These are phyloP conservation scores for Arthrobotrys musiformis DNA, from an alignment of 2,329 filamentous ascomycete genomes.

Conservation along the genomic window DNA sequence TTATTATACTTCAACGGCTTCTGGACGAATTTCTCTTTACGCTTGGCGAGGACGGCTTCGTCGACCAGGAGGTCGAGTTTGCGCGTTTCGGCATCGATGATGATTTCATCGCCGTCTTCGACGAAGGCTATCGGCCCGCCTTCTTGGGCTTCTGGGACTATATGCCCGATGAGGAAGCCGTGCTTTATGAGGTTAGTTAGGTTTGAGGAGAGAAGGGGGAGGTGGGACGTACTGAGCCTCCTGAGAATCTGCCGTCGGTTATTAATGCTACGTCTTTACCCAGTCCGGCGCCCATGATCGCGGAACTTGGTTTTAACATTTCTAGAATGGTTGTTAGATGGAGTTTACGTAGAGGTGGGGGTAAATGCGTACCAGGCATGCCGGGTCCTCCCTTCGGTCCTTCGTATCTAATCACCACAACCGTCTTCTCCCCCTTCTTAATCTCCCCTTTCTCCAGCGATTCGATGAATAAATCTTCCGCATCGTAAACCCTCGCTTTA, in stretches of 20 bases:
- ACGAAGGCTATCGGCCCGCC: constrained; percentile 72
- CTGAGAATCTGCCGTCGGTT: constrained; percentile 74
- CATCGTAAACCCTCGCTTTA: constrained; percentile 76
- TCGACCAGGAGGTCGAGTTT: constrained; percentile 68
- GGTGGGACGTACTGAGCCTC: constrained; percentile 63
- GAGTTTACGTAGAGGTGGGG: background rate
- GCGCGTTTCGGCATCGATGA: constrained; percentile 71
- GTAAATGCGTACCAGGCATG: constrained; percentile 67
- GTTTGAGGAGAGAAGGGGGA: background rate
- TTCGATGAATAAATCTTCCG: constrained; percentile 75
- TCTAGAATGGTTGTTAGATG: constrained; percentile 62
- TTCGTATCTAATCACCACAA: constrained; percentile 79
- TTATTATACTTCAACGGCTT: constrained; percentile 70
- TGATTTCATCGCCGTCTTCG: constrained; percentile 70
- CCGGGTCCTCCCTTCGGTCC: constrained; percentile 78
- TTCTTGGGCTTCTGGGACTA: constrained; percentile 71
- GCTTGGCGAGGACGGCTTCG: constrained; percentile 66
- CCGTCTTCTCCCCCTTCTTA: constrained; percentile 79
- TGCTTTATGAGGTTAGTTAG: constrained; percentile 61
- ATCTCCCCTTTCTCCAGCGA: constrained; percentile 75
- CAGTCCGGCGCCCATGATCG: constrained; percentile 78
- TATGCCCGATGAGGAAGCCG: constrained; percentile 73
- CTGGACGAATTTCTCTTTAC: constrained; percentile 68
- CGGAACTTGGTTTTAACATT: constrained; percentile 77
- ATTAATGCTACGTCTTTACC: constrained; percentile 77